A percentile compares a stretch with the other conserved stretches of the same genome.
Conservation (phyloP, 164 flowering plant genomes). For the Umbilicus rupestris region DNA sequence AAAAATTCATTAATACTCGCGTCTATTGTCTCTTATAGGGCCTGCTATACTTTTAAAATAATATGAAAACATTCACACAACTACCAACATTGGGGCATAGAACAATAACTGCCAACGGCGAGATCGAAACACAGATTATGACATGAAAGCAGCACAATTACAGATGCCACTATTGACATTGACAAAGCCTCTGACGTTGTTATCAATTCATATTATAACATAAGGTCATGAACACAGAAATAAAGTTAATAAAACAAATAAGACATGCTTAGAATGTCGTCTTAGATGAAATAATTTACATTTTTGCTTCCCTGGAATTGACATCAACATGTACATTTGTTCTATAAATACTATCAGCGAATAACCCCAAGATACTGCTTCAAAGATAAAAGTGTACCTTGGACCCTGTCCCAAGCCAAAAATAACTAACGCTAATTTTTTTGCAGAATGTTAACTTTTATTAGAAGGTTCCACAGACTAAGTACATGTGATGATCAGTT, state of each 20-base stretch:
- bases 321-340: not conserved
- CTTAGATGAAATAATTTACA: not conserved
- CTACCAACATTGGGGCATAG: not conserved
- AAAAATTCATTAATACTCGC: too few relatives aligned
- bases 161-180: not conserved
- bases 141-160: not conserved
- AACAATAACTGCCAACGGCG: not conserved
- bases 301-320: not conserved
- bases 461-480: not conserved
- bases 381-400: not conserved
- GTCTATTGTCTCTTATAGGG: too few relatives aligned
- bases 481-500: not conserved
- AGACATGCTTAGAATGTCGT: not conserved
- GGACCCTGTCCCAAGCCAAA: constrained; percentile 1
- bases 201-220: too few relatives aligned
- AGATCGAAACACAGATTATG: not conserved
- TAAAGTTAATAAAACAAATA: not conserved
- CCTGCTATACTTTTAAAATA: not conserved
- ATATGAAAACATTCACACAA: not conserved
- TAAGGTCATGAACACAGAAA: too few relatives aligned
- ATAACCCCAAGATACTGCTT: constrained; percentile 1
- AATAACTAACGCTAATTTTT: not conserved
- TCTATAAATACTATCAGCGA: not conserved
- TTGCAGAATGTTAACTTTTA: too few relatives aligned
- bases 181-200: too few relatives aligned